phyloP scores from a whole-genome alignment of 331 rosid species.

The Cucumis variabilis region DNA sequence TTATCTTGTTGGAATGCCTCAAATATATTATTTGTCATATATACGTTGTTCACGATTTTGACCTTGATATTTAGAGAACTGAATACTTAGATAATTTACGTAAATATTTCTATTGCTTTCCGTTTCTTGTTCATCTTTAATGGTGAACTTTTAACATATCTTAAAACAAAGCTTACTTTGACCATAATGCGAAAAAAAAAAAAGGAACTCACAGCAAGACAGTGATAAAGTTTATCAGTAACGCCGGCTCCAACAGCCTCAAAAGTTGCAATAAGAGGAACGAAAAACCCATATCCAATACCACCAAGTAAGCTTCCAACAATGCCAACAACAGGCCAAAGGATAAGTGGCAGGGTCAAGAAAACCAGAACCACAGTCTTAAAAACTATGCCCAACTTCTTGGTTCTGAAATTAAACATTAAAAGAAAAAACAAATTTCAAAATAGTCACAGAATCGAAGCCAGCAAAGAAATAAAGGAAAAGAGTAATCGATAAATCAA shows the following conservation, averaged over 20 bases:
- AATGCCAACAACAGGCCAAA: conserved; percentile 67
- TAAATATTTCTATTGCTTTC: too few relatives aligned
- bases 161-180: background rate
- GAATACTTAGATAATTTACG: too few relatives aligned
- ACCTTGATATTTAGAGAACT: too few relatives aligned
- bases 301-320: conserved; percentile 75
- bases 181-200: background rate
- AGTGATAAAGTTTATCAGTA: conserved; percentile 58
- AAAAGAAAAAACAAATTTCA: background rate
- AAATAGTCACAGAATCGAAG: background rate
- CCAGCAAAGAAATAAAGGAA: background rate
- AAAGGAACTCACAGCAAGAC: conserved; percentile 57
- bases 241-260: conserved; percentile 68
- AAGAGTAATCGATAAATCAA: conserved; percentile 2
- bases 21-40: too few relatives aligned
- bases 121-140: too few relatives aligned
- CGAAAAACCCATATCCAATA: conserved; percentile 75
- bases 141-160: background rate
- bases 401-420: conserved; percentile 56
- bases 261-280: conserved; percentile 79
- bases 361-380: conserved; percentile 57
- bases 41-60: too few relatives aligned
- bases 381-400: conserved; percentile 65
- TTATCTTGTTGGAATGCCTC: too few relatives aligned
- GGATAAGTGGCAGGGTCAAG: conserved; percentile 66